phyloP scores from a whole-genome alignment of 345 rosid genomes.

The Linum trigynum region DNA sequence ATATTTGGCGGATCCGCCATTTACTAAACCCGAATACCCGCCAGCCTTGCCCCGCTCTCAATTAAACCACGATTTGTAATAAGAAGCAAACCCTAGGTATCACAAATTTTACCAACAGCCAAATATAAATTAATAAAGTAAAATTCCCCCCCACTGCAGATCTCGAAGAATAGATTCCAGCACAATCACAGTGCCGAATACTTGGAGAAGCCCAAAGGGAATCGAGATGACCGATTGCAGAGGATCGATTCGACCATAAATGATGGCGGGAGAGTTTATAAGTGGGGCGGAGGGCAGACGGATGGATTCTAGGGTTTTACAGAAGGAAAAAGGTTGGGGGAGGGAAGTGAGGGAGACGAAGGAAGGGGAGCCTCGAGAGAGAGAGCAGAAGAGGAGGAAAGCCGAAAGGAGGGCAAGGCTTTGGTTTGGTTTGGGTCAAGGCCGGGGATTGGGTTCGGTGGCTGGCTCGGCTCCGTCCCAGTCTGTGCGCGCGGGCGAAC shows the following conservation, averaged over 20 bases:
- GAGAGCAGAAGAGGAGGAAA: background rate
- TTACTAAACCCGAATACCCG: slow-evolving; percentile 31
- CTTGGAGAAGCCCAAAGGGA: background rate
- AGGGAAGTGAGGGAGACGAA: background rate
- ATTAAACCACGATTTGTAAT: too few relatives aligned
- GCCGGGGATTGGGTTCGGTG: too few relatives aligned
- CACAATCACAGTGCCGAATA: background rate
- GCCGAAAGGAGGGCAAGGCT: too few relatives aligned
- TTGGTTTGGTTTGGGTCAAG: too few relatives aligned
- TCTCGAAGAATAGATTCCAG: background rate
- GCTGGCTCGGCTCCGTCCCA: too few relatives aligned
- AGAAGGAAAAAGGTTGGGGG: slow-evolving; percentile 4
- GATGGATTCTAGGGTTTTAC: slow-evolving; percentile 38
- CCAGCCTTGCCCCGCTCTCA: slow-evolving; percentile 21
- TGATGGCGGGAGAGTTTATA: slow-evolving; percentile 1
- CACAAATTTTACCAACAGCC: background rate
- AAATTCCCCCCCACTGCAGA: slow-evolving; percentile 12
- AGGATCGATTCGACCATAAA: background rate
- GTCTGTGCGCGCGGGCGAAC: too few relatives aligned
- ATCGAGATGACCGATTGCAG: background rate
- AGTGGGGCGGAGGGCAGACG: background rate
- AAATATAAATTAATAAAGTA: too few relatives aligned
- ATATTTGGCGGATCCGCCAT: slow-evolving; percentile 67
- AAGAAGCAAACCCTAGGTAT: slow-evolving; percentile 11
- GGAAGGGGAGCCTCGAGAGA: background rate